A percentile compares a stretch with the other conserved stretches of the same genome.
These are phyloP conservation scores for Venturia pyrina DNA, from an alignment of 2,329 filamentous ascomycete species.

Conservation along the genomic window DNA sequence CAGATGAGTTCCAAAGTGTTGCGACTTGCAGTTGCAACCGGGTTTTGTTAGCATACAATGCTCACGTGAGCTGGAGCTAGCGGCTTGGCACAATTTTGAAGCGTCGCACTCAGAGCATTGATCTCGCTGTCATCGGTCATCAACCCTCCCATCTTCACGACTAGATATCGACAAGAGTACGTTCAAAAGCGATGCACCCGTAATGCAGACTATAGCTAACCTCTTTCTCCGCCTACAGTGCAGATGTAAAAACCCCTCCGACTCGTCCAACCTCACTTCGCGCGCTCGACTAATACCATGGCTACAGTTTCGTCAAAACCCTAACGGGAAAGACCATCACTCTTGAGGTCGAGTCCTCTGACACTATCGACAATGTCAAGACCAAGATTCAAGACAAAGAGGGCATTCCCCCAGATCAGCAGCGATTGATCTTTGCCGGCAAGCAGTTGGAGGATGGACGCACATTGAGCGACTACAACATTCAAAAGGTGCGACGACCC, in stretches of 20 bases:
- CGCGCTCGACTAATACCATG: conserved; percentile 18
- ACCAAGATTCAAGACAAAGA: conserved; percentile 99
- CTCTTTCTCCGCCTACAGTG: conserved; percentile 47
- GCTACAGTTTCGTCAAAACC: conserved; percentile 95
- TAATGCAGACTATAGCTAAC: conserved; percentile 34
- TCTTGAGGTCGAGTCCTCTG: conserved; percentile 96
- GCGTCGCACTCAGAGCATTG: background rate
- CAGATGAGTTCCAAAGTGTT: no score
- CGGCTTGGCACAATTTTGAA: background rate
- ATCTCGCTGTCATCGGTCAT: background rate
- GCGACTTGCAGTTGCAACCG: no score
- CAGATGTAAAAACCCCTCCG: conserved; percentile 64
- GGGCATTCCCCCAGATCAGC: conserved; percentile 95
- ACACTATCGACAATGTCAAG: conserved; percentile 99
- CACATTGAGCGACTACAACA: conserved; percentile 97
- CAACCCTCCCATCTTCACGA: background rate
- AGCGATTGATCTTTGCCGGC: conserved; percentile 97
- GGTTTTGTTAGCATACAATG: no score
- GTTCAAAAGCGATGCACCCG: background rate
- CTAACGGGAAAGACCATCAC: conserved; percentile 99
- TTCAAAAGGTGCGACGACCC: conserved; percentile 73
- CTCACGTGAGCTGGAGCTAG: background rate
- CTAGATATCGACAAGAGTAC: background rate
- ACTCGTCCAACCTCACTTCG: conserved; percentile 16
- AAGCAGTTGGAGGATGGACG: conserved; percentile 99